These are phyloP conservation scores for Gossypium turneri DNA, from an alignment of 345 rosid genomes.

Conservation along the genomic window DNA sequence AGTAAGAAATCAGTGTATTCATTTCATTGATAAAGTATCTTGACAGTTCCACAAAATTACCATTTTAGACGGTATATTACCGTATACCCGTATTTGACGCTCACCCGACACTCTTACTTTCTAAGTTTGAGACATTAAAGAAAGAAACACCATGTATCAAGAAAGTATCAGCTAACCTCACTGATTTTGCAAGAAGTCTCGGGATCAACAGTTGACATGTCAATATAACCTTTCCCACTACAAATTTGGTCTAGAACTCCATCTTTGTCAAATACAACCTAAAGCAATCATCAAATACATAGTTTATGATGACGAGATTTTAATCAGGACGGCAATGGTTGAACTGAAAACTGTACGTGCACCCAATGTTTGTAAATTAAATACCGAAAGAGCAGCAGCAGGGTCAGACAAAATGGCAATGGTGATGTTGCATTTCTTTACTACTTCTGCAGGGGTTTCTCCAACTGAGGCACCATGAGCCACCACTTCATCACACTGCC, in stretches of 20 bases:
- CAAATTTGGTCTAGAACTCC: slow-evolving; percentile 77
- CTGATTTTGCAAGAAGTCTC: slow-evolving; percentile 75
- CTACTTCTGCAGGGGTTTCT: slow-evolving; percentile 76
- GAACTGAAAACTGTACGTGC: not conserved
- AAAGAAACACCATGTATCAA: slow-evolving; percentile 1
- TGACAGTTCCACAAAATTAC: too few species aligned
- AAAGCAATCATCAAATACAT: slow-evolving; percentile 14
- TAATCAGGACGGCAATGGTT: not conserved
- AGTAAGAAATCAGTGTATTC: not conserved
- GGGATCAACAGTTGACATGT: slow-evolving; percentile 94
- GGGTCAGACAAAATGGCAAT: slow-evolving; percentile 92
- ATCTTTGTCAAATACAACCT: slow-evolving; percentile 85
- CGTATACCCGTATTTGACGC: too few species aligned
- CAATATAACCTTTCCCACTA: slow-evolving; percentile 73
- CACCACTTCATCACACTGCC: slow-evolving; percentile 87
- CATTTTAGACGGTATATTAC: too few species aligned
- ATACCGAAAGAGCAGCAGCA: slow-evolving; percentile 75
- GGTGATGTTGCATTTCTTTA: slow-evolving; percentile 83
- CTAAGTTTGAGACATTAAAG: not conserved
- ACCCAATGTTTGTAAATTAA: not conserved
- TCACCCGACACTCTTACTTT: not conserved
- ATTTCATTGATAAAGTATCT: slow-evolving; percentile 2
- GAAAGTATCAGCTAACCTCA: slow-evolving; percentile 38
- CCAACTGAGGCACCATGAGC: slow-evolving; percentile 76
- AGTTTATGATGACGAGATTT: not conserved